phyloP scores from a whole-genome alignment of 2,329 filamentous ascomycete species.

The Exophiala sp. region DNA sequence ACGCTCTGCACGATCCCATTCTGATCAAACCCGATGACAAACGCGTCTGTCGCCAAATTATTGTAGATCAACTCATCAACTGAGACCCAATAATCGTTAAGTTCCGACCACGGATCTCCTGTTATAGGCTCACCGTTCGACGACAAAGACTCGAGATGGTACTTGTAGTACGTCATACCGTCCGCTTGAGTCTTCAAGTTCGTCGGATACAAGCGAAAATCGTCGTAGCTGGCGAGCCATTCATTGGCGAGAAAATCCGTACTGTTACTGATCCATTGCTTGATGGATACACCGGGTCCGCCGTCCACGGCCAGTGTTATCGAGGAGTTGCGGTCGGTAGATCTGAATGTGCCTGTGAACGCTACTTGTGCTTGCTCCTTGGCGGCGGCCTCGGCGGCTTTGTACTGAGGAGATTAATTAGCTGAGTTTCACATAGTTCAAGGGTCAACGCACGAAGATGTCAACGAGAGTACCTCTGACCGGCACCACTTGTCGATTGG shows the following conservation, averaged over 20 bases:
- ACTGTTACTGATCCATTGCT: constrained; percentile 23
- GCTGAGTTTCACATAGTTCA: no score
- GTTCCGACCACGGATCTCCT: constrained; percentile 26
- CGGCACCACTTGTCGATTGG: constrained; percentile 1
- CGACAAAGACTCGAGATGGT: constrained; percentile 22
- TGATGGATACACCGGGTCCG: constrained; percentile 18
- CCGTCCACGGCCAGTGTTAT: constrained; percentile 26
- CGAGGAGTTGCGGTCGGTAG: constrained; percentile 11
- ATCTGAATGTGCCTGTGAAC: constrained; percentile 8
- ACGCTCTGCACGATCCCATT: constrained; percentile 24
- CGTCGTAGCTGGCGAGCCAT: constrained; percentile 3
- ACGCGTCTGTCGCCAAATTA: constrained; percentile 27
- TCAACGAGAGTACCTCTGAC: constrained; percentile 4
- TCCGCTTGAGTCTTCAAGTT: constrained; percentile 12
- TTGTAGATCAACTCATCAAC: constrained; percentile 27
- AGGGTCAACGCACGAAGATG: constrained; percentile 6
- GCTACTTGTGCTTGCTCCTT: constrained; percentile 5
- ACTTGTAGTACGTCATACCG: constrained; percentile 16
- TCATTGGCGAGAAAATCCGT: constrained; percentile 20
- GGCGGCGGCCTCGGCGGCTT: constrained; percentile 6
- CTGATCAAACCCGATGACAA: constrained; percentile 29
- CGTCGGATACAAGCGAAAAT: constrained; percentile 18
- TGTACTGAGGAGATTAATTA: no score
- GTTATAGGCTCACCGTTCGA: constrained; percentile 27
- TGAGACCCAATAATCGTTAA: constrained; percentile 31